Percentiles rank a stretch among this genome's conserved stretches.
Conservation (phyloP, 2,329 filamentous ascomycete genomes). For the Leptoxyphium fumago region DNA sequence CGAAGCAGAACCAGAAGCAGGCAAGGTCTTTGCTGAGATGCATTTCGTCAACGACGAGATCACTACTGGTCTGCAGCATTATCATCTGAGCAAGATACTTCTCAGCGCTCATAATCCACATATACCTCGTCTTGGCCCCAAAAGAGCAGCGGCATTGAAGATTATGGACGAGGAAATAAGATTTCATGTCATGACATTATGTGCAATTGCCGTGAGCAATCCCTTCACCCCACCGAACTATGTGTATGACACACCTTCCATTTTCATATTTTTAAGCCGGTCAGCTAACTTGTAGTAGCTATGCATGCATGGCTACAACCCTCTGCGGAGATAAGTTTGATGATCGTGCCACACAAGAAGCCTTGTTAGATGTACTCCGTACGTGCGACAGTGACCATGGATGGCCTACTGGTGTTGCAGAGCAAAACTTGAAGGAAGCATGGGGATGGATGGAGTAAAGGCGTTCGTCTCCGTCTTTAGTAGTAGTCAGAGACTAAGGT, state of each 20-base stretch:
- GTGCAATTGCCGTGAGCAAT: slow-evolving; percentile 45
- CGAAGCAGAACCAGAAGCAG: slow-evolving; percentile 24
- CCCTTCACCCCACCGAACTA: slow-evolving; percentile 38
- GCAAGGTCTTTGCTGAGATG: slow-evolving; percentile 41
- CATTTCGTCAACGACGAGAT: slow-evolving; percentile 44
- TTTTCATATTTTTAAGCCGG: too few relatives aligned
- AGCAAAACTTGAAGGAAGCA: slow-evolving; percentile 31
- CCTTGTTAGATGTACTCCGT: slow-evolving; percentile 32
- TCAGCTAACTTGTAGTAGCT: background rate
- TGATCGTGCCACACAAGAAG: slow-evolving; percentile 32
- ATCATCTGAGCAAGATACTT: slow-evolving; percentile 43
- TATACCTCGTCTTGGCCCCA: slow-evolving; percentile 34
- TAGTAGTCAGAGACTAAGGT: too few relatives aligned
- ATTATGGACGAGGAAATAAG: slow-evolving; percentile 31
- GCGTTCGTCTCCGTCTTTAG: background rate
- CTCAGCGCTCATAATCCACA: slow-evolving; percentile 42
- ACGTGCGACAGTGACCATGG: slow-evolving; percentile 37
- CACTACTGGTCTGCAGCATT: slow-evolving; percentile 46
- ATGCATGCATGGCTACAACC: slow-evolving; percentile 19
- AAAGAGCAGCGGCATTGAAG: slow-evolving; percentile 24
- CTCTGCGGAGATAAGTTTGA: slow-evolving; percentile 35
- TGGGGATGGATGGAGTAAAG: slow-evolving; percentile 30
- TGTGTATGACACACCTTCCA: slow-evolving; percentile 22
- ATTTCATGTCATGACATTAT: slow-evolving; percentile 37
- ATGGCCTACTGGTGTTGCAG: slow-evolving; percentile 37